phyloP scores from a whole-genome alignment of 495 filamentous ascomycete genomes.

The Chaetomium tenue region DNA sequence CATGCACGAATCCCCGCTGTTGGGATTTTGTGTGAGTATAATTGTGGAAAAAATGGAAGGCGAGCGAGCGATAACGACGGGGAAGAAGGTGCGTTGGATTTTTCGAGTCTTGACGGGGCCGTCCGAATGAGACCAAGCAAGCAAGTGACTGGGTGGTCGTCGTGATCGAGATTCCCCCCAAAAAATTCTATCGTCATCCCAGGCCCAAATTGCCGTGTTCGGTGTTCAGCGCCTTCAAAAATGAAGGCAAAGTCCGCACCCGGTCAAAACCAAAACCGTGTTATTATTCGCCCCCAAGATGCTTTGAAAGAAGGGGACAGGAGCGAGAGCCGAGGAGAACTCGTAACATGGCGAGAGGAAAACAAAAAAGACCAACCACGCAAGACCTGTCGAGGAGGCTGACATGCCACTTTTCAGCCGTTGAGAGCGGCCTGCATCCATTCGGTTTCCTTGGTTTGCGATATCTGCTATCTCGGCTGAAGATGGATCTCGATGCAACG shows the following conservation, averaged over 20 bases:
- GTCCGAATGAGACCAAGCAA: conserved; percentile 16
- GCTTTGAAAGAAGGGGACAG: neutral
- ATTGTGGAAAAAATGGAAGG: neutral
- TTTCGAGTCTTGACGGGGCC: neutral
- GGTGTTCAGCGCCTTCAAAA: neutral
- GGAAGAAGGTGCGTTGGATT: neutral
- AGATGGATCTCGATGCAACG: conserved; percentile 12
- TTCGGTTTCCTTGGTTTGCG: conserved; percentile 13
- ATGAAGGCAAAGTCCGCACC: neutral
- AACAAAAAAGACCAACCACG: neutral
- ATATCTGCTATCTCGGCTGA: conserved; percentile 7
- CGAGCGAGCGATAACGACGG: neutral
- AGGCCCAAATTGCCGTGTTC: neutral
- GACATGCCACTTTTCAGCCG: neutral
- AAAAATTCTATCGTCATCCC: conserved; percentile 3
- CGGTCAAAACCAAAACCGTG: neutral
- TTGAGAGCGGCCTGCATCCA: neutral
- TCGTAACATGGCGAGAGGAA: neutral
- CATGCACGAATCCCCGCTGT: neutral
- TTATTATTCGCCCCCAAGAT: neutral
- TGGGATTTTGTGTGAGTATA: neutral
- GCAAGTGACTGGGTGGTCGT: neutral
- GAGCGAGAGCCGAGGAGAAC: neutral
- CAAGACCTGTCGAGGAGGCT: neutral
- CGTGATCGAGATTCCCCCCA: neutral